Evolutionary conservation across 2,329 filamentous ascomycete genomes (phyloP).

Genomic region (Exutisphaerella laricina): DNA sequence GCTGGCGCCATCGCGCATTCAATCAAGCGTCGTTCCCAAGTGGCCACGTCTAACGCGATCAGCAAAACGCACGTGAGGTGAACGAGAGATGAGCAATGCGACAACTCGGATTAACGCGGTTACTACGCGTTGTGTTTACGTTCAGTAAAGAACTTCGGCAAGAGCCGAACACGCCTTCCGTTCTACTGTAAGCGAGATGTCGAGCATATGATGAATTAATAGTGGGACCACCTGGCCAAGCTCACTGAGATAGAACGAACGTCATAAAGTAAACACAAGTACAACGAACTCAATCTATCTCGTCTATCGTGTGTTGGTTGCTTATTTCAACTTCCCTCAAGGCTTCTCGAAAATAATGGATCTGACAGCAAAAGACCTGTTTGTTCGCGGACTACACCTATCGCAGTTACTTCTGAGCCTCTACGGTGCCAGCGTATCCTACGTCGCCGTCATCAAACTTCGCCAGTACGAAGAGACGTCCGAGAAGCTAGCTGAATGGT

Average conservation of each 20-base stretch:
- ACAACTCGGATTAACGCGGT: background rate
- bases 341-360: slow-evolving; percentile 3
- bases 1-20: slow-evolving; percentile 27
- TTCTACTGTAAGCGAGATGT: too few relatives aligned
- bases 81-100: background rate
- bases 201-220: too few relatives aligned
- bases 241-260: too few relatives aligned
- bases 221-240: too few relatives aligned
- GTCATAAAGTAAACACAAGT: too few relatives aligned
- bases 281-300: background rate
- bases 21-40: too few relatives aligned
- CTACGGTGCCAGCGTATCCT: slow-evolving; percentile 42
- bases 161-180: too few relatives aligned
- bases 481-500: slow-evolving; percentile 44
- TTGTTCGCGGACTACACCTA: slow-evolving; percentile 33
- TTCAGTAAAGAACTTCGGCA: background rate
- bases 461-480: slow-evolving; percentile 42
- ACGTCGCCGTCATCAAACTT: slow-evolving; percentile 41
- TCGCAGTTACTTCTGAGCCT: slow-evolving; percentile 37
- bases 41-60: slow-evolving; percentile 15
- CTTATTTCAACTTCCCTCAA: background rate
- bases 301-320: background rate
- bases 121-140: background rate
- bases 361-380: slow-evolving; percentile 6
- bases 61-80: background rate